phyloP scores from a whole-genome alignment of 768 basidiomycete species.

The Suillus tomentosus region DNA sequence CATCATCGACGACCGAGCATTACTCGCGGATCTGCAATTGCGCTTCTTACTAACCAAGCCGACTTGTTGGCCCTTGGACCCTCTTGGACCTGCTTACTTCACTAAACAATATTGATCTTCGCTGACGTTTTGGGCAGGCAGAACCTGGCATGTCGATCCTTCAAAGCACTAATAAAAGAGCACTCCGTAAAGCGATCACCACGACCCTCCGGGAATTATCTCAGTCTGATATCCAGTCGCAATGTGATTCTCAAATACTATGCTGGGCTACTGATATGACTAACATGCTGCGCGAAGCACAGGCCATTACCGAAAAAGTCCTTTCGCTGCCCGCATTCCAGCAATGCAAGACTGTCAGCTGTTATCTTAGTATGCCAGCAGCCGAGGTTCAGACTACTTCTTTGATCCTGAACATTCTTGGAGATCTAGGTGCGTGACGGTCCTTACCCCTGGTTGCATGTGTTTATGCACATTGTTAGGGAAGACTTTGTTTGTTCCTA shows the following conservation, averaged over 20 bases:
- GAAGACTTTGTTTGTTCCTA: conserved; percentile 72
- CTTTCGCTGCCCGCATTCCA: conserved; percentile 54
- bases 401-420: conserved; percentile 54
- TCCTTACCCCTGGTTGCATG: background rate
- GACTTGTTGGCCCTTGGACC: conserved; percentile 13
- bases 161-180: conserved; percentile 48
- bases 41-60: conserved; percentile 18
- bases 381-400: conserved; percentile 65
- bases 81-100: background rate
- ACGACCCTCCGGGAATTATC: conserved; percentile 48
- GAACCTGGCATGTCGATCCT: conserved; percentile 32
- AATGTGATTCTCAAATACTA: conserved; percentile 47
- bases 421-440: conserved; percentile 45
- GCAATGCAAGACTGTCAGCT: conserved; percentile 55
- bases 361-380: conserved; percentile 79
- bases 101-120: conserved; percentile 5
- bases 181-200: conserved; percentile 53
- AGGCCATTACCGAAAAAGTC: conserved; percentile 47
- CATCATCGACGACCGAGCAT: background rate
- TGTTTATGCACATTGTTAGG: conserved; percentile 37
- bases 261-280: conserved; percentile 10
- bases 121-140: background rate
- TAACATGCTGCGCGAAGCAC: conserved; percentile 20
- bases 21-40: conserved; percentile 14
- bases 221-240: conserved; percentile 48